phyloP scores from a whole-genome alignment of 495 filamentous ascomycete species.

The Trichoderma reesei region DNA sequence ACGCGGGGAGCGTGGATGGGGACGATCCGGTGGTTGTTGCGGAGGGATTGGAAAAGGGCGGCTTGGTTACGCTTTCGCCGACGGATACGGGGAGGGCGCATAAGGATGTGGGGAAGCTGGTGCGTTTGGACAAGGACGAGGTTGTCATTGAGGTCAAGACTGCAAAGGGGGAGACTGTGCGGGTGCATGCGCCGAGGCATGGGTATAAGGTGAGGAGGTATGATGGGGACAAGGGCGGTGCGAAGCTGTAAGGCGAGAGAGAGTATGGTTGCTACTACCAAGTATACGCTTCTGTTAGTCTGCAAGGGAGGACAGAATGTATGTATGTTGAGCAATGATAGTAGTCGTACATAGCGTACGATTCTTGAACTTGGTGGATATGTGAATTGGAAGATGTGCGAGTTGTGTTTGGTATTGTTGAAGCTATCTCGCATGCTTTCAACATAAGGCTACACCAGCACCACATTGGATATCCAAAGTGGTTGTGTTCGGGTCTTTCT shows the following conservation, averaged over 20 bases:
- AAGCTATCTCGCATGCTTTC: no score
- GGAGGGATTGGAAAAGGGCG: conserved; percentile 34
- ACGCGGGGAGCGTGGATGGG: conserved; percentile 32
- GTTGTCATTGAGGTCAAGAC: conserved; percentile 41
- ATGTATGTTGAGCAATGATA: no score
- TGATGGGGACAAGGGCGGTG: not conserved
- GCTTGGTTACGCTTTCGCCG: conserved; percentile 43
- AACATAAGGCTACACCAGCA: no score
- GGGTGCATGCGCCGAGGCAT: conserved; percentile 46
- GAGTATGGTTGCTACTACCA: no score
- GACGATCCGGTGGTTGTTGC: conserved; percentile 21
- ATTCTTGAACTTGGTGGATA: no score
- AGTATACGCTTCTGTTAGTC: not conserved
- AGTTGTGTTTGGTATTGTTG: no score
- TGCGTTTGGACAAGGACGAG: conserved; percentile 37
- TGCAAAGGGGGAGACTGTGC: conserved; percentile 28
- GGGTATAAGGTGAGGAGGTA: conserved; percentile 24
- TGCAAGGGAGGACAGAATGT: not conserved
- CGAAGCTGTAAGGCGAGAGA: not conserved
- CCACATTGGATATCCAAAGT: no score
- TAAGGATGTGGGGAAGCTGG: conserved; percentile 42
- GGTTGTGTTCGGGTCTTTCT: no score
- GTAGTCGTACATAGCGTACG: no score
- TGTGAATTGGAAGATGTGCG: no score
- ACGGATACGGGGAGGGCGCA: conserved; percentile 45